A percentile compares a stretch with the other conserved stretches of the same genome.
Conservation (phyloP, 75 land plant genomes). For the Cunninghamia lanceolata region DNA sequence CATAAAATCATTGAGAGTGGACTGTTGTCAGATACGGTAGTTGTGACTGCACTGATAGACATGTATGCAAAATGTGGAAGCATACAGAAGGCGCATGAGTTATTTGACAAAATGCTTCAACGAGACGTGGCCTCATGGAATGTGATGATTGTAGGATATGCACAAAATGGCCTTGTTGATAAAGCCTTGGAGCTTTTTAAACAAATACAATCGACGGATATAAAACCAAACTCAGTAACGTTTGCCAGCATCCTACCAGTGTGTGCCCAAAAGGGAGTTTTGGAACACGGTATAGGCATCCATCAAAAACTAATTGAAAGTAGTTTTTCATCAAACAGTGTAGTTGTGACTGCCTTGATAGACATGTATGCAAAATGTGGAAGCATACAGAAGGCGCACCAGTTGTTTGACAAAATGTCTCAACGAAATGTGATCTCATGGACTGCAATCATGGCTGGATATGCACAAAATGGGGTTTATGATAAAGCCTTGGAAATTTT, state of each 20-base stretch:
- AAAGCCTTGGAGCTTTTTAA: conserved; percentile 1
- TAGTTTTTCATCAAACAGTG: background rate
- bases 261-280: background rate
- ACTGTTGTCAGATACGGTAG: too few relatives aligned
- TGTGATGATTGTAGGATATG: conserved; percentile 16
- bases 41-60: too few relatives aligned
- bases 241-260: conserved; percentile 7
- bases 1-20: too few relatives aligned
- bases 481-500: conserved; percentile 13
- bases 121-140: conserved; percentile 16
- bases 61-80: conserved; percentile 9
- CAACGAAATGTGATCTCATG: conserved; percentile 18
- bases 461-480: background rate
- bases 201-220: conserved; percentile 4
- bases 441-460: conserved; percentile 27
- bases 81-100: conserved; percentile 14
- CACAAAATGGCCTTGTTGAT: conserved; percentile 9
- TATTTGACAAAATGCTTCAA: conserved; percentile 23
- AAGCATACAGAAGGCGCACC: conserved; percentile 9
- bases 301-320: conserved; percentile 1
- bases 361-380: conserved; percentile 25
- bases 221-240: conserved; percentile 8
- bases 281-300: conserved; percentile 8
- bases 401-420: conserved; percentile 13
- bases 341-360: conserved; percentile 13